Evolutionary conservation across 2,329 filamentous ascomycete genomes (phyloP).

Genomic region (Aspergillus pseudoterreus): DNA sequence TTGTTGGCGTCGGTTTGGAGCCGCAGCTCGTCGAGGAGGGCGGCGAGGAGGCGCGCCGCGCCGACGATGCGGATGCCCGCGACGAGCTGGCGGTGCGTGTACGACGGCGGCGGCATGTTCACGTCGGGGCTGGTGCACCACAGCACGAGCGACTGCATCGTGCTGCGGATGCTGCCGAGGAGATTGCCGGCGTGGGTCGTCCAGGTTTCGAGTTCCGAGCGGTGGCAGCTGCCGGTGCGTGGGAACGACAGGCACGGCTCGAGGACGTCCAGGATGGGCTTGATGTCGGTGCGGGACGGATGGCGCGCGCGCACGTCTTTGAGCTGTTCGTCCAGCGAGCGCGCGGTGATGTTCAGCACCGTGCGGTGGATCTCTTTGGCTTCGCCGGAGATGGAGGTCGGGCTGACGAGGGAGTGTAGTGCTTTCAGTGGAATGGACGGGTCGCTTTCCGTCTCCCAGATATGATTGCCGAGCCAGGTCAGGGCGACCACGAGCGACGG

Average conservation of each 20-base stretch:
- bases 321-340: conserved; percentile 50
- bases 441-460: conserved; percentile 49
- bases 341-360: conserved; percentile 55
- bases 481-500: conserved; percentile 59
- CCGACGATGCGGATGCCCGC: conserved; percentile 40
- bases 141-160: conserved; percentile 49
- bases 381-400: conserved; percentile 56
- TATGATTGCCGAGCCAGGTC: conserved; percentile 56
- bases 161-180: conserved; percentile 46
- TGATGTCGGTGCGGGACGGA: conserved; percentile 50
- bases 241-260: conserved; percentile 51
- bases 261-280: conserved; percentile 50
- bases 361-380: conserved; percentile 59
- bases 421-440: conserved; percentile 53
- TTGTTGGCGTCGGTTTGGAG: conserved; percentile 38
- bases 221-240: conserved; percentile 43
- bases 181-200: conserved; percentile 45
- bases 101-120: conserved; percentile 51
- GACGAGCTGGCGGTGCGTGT: conserved; percentile 54
- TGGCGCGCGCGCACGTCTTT: conserved; percentile 49
- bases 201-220: conserved; percentile 53
- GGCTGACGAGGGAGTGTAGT: conserved; percentile 54
- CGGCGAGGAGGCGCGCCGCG: conserved; percentile 33
- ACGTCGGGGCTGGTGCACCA: conserved; percentile 52
- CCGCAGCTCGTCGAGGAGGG: conserved; percentile 42